Evolutionary conservation across 2,329 filamentous ascomycete genomes (phyloP).

Genomic region (Bisporella sp.): DNA sequence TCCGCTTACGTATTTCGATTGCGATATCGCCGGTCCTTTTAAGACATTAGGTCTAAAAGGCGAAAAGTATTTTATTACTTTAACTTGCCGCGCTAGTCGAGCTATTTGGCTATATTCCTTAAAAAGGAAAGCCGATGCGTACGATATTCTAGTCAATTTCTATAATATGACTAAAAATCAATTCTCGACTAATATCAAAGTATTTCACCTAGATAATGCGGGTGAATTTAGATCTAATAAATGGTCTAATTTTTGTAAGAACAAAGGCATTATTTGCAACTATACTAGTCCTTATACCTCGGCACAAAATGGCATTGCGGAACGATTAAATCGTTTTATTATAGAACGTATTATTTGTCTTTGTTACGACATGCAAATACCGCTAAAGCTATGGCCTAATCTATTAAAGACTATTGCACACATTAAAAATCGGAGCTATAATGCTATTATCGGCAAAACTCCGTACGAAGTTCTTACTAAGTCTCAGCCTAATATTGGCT

Average conservation of each 20-base stretch:
- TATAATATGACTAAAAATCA: not conserved
- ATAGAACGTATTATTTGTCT: not conserved
- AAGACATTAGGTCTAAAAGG: not conserved
- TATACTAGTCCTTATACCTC: not conserved
- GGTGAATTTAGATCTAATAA: not conserved
- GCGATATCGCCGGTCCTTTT: not conserved
- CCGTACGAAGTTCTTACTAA: not conserved
- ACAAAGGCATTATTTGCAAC: not conserved
- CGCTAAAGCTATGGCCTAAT: not conserved
- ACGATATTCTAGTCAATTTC: not conserved
- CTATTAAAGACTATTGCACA: not conserved
- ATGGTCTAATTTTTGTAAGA: not conserved
- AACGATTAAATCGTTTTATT: not conserved
- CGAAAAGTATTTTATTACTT: not conserved
- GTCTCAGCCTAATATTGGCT: not conserved
- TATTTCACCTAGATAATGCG: not conserved
- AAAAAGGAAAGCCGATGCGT: not conserved
- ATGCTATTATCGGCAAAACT: not conserved
- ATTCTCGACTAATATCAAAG: not conserved
- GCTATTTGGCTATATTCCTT: not conserved
- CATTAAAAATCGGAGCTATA: constrained; percentile 1
- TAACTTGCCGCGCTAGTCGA: not conserved
- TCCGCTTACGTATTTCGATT: not conserved
- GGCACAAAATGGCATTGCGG: not conserved
- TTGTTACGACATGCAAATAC: not conserved